A percentile compares a stretch with the other conserved stretches of the same genome.
These are phyloP conservation scores for Fagopyrum tataricum DNA, from an alignment of 148 eudicot genomes.

Conservation along the genomic window DNA sequence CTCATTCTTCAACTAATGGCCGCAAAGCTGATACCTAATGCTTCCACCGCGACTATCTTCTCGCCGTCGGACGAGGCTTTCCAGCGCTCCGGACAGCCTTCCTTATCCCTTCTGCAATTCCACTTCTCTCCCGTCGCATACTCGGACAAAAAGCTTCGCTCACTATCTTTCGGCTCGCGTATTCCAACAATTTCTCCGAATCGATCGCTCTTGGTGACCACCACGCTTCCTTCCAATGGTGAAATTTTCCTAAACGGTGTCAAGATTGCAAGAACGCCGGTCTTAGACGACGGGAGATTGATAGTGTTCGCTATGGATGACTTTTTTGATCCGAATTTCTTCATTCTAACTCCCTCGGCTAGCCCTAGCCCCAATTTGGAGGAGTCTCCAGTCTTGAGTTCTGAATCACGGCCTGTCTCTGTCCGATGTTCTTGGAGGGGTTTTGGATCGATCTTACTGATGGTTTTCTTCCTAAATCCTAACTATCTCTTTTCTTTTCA, in stretches of 20 bases:
- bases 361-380: not conserved
- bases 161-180: constrained; percentile 36
- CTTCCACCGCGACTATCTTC: constrained; percentile 43
- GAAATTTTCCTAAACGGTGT: constrained; percentile 38
- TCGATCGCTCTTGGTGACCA: constrained; percentile 31
- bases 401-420: constrained; percentile 38
- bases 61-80: constrained; percentile 43
- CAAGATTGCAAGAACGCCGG: constrained; percentile 24
- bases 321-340: constrained; percentile 37
- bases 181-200: constrained; percentile 43
- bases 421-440: constrained; percentile 41
- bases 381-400: constrained; percentile 27
- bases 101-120: constrained; percentile 44
- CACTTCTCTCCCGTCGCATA: constrained; percentile 52
- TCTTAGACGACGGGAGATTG: constrained; percentile 53
- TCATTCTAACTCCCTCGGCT: not conserved
- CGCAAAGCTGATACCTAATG: constrained; percentile 16
- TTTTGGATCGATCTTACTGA: constrained; percentile 28
- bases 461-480: constrained; percentile 35
- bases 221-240: constrained; percentile 22
- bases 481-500: constrained; percentile 20
- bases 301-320: constrained; percentile 30
- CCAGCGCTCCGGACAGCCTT: constrained; percentile 42
- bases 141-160: constrained; percentile 42
- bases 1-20: constrained; percentile 50